phyloP scores from a whole-genome alignment of 1,284 basidiomycete genomes.

The Cutaneotrichosporon spelunceum region DNA sequence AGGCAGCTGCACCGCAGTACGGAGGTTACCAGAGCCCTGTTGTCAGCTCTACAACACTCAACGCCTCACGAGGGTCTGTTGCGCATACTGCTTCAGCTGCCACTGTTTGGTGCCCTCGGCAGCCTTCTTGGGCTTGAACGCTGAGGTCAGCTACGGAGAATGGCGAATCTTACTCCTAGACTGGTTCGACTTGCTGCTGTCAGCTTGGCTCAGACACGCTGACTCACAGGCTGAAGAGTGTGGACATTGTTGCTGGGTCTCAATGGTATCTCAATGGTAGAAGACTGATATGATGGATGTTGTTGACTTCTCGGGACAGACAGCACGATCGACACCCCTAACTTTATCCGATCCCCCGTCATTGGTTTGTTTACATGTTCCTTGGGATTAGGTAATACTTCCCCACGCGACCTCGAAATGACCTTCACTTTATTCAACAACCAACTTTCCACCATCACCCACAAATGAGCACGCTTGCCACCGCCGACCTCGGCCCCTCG shows the following conservation, averaged over 20 bases:
- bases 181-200: constrained; percentile 42
- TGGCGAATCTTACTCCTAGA: constrained; percentile 36
- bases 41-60: not conserved
- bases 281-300: not conserved
- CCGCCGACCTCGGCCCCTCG: constrained; percentile 36
- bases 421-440: not conserved
- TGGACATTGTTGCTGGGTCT: constrained; percentile 32
- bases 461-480: constrained; percentile 44
- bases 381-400: not conserved
- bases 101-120: constrained; percentile 96
- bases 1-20: constrained; percentile 82
- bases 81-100: constrained; percentile 93
- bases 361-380: constrained; percentile 4
- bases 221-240: constrained; percentile 40
- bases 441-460: not conserved
- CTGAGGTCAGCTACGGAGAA: constrained; percentile 25
- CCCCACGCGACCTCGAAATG: not conserved
- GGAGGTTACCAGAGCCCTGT: constrained; percentile 87
- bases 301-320: not conserved
- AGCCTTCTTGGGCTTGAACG: constrained; percentile 96
- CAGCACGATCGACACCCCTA: not conserved
- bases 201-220: constrained; percentile 21
- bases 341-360: not conserved
- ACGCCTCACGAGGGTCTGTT: constrained; percentile 76
- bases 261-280: too few relatives aligned